These are phyloP conservation scores for Backusella morwellensis DNA, from an alignment of 192 early-diverging fungal species.

Conservation along the genomic window DNA sequence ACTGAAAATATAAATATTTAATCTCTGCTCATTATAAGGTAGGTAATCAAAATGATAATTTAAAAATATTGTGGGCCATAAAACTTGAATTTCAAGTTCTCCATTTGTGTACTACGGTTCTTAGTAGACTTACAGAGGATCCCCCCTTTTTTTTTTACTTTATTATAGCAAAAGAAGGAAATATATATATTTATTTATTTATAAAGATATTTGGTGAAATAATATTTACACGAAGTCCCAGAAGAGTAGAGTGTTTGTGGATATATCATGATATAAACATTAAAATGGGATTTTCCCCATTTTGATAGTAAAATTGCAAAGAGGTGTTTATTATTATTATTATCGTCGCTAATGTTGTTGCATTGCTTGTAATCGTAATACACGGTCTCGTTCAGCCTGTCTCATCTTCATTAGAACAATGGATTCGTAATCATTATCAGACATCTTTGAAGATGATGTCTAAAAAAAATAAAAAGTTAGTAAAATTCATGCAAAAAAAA, in stretches of 20 bases:
- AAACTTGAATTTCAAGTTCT: background rate
- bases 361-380: background rate
- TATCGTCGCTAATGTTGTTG: background rate
- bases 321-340: background rate
- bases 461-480: constrained; percentile 17
- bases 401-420: constrained; percentile 45
- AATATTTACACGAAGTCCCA: background rate
- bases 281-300: background rate
- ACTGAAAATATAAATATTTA: too few relatives aligned
- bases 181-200: background rate
- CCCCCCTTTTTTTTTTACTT: background rate
- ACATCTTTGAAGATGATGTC: constrained; percentile 14
- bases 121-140: too few relatives aligned
- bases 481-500: background rate
- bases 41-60: too few relatives aligned
- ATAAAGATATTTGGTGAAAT: background rate
- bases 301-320: background rate
- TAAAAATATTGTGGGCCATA: too few relatives aligned
- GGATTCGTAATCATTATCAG: constrained; percentile 43
- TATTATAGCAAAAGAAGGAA: background rate
- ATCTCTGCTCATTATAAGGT: too few relatives aligned
- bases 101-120: background rate
- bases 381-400: constrained; percentile 40
- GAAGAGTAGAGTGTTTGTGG: too few relatives aligned
- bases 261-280: background rate